These are phyloP conservation scores for Penicillium salamii DNA, from an alignment of 495 filamentous ascomycete genomes.

Conservation along the genomic window DNA sequence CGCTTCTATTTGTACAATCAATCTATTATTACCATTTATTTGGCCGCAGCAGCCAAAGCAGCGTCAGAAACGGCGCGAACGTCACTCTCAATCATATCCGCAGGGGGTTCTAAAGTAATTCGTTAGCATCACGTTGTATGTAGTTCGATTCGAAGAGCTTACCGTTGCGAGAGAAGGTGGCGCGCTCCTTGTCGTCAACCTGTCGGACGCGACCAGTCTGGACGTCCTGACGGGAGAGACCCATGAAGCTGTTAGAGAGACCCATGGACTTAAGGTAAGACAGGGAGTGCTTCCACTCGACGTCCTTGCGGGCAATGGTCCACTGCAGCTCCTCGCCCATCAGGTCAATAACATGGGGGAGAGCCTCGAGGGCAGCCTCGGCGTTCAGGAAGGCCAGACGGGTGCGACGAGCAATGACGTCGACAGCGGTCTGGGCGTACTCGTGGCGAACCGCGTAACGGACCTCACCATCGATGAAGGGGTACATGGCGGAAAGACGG, in stretches of 20 bases:
- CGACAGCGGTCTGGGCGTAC: conserved; percentile 91
- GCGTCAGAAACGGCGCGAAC: conserved; percentile 14
- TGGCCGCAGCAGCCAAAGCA: conserved; percentile 36
- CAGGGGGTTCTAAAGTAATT: conserved; percentile 49
- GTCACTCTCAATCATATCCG: conserved; percentile 53
- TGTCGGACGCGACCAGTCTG: conserved; percentile 72
- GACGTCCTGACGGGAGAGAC: conserved; percentile 69
- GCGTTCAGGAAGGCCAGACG: conserved; percentile 92
- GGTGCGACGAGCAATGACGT: conserved; percentile 85
- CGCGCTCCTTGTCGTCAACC: conserved; percentile 64
- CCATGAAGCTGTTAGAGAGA: conserved; percentile 71
- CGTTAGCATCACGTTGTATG: conserved; percentile 26
- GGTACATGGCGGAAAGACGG: conserved; percentile 79
- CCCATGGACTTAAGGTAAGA: conserved; percentile 82
- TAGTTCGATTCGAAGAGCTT: conserved; percentile 19
- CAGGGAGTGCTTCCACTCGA: conserved; percentile 84
- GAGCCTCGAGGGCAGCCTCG: conserved; percentile 87
- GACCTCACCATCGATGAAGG: conserved; percentile 95
- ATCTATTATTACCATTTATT: conserved; percentile 45
- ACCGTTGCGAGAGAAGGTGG: conserved; percentile 75
- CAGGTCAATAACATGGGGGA: conserved; percentile 86
- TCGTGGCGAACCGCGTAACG: conserved; percentile 87
- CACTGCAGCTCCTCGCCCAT: conserved; percentile 89
- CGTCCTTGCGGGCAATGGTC: conserved; percentile 68
- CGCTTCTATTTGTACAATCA: conserved; percentile 37